These are phyloP conservation scores for Yamadazyma olivae DNA, from an alignment of 805 yeast species.

Conservation along the genomic window DNA sequence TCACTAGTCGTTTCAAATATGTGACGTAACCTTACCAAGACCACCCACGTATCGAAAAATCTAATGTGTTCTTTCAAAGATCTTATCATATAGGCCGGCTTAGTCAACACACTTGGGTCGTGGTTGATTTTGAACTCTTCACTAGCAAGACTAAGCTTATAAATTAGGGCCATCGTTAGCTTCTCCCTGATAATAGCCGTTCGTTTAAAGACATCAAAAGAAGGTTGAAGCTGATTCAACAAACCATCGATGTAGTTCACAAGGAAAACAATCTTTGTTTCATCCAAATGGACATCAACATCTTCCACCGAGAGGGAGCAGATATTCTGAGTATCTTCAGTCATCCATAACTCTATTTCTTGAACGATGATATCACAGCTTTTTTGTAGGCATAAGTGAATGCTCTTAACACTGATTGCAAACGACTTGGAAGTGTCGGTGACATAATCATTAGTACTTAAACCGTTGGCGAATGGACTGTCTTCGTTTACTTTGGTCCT, in stretches of 20 bases:
- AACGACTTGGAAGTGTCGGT: conserved; percentile 11
- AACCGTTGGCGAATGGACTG: neutral
- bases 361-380: conserved; percentile 17
- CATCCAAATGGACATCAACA: conserved; percentile 17
- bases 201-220: conserved; percentile 15
- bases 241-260: conserved; percentile 14
- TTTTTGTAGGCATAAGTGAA: conserved; percentile 15
- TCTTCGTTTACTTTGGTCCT: conserved; percentile 4
- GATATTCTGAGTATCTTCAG: conserved; percentile 16
- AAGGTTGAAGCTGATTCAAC: conserved; percentile 12
- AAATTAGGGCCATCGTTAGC: conserved; percentile 36
- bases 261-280: conserved; percentile 20
- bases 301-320: conserved; percentile 19
- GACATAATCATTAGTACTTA: conserved; percentile 1
- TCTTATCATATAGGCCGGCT: conserved; percentile 80
- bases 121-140: conserved; percentile 52
- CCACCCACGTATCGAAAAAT: conserved; percentile 83
- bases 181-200: conserved; percentile 12
- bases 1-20: conserved; percentile 57
- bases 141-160: conserved; percentile 39
- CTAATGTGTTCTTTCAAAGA: conserved; percentile 73
- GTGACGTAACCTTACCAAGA: conserved; percentile 75
- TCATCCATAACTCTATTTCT: conserved; percentile 38
- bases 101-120: conserved; percentile 87
- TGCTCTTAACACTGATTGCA: conserved; percentile 33